Evolutionary conservation across 371 early-diverging fungal genomes (phyloP).

Genomic region (Phascolomyces articulosus): DNA sequence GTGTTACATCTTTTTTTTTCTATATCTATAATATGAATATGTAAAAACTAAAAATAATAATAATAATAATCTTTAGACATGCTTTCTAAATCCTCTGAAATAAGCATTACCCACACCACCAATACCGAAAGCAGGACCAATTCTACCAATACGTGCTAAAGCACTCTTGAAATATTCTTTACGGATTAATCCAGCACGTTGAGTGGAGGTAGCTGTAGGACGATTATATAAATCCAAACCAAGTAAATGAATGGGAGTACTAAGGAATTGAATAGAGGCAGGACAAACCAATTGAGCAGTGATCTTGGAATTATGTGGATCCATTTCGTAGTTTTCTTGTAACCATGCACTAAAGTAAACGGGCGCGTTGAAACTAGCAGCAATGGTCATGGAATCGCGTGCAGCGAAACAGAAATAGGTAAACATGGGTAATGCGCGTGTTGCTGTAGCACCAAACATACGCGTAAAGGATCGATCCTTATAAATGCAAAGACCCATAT

Average conservation of each 20-base stretch:
- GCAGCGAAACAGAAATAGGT: slow-evolving; percentile 59
- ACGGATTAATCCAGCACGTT: slow-evolving; percentile 42
- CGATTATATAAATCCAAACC: slow-evolving; percentile 69
- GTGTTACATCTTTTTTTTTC: too few species aligned
- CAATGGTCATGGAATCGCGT: slow-evolving; percentile 68
- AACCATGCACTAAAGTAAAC: slow-evolving; percentile 32
- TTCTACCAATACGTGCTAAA: slow-evolving; percentile 62
- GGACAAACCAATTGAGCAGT: slow-evolving; percentile 60
- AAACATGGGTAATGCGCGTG: slow-evolving; percentile 49
- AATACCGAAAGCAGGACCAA: slow-evolving; percentile 75
- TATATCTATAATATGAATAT: too few species aligned
- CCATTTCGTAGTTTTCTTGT: slow-evolving; percentile 10
- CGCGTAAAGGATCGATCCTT: slow-evolving; percentile 68
- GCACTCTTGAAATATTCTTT: slow-evolving; percentile 60
- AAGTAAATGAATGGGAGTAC: slow-evolving; percentile 63
- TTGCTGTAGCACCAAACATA: slow-evolving; percentile 56
- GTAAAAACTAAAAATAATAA: too few species aligned
- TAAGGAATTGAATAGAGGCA: slow-evolving; percentile 56
- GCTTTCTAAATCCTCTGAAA: slow-evolving; percentile 13
- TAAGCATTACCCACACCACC: slow-evolving; percentile 67
- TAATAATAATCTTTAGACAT: background rate
- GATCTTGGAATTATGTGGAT: slow-evolving; percentile 31
- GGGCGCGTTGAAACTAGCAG: slow-evolving; percentile 72
- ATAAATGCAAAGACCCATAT: slow-evolving; percentile 57
- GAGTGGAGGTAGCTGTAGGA: slow-evolving; percentile 24